Percentiles rank a stretch among this genome's conserved stretches.
phyloP scores from a whole-genome alignment of 257 asterid species.

The Pogostemon cablin region DNA sequence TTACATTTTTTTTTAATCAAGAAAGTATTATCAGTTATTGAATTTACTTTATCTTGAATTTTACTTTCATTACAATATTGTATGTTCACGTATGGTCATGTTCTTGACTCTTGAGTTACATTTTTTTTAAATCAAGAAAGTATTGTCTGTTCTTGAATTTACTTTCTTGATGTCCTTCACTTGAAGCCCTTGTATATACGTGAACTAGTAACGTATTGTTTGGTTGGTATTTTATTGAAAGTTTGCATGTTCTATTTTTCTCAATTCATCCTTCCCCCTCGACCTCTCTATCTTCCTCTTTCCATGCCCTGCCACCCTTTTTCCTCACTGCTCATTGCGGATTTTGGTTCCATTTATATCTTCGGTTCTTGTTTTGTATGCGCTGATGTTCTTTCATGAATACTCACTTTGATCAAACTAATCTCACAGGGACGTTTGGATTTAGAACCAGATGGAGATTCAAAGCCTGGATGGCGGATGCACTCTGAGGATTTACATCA shows the following conservation, averaged over 20 bases:
- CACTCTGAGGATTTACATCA: constrained; percentile 65
- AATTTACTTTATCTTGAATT: too few relatives aligned
- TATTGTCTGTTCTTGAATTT: too few relatives aligned
- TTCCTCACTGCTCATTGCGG: background rate
- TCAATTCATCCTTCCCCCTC: constrained; percentile 14
- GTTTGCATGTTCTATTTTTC: constrained; percentile 7
- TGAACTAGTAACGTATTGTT: constrained; percentile 4
- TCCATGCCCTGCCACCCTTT: background rate
- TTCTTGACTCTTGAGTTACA: too few relatives aligned
- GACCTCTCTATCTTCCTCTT: background rate
- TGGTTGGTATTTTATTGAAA: background rate
- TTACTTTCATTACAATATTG: too few relatives aligned
- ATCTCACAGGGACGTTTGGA: constrained; percentile 82
- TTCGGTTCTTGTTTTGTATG: background rate
- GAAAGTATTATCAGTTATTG: too few relatives aligned
- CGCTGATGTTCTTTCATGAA: constrained; percentile 21
- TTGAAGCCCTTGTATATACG: background rate
- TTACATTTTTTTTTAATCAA: too few relatives aligned
- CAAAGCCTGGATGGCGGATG: constrained; percentile 48
- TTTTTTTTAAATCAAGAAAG: too few relatives aligned
- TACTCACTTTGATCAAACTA: constrained; percentile 24
- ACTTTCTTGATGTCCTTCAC: too few relatives aligned
- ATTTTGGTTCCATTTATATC: constrained; percentile 21
- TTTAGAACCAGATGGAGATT: constrained; percentile 55
- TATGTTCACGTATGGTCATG: too few relatives aligned